Evolutionary conservation across 306 rosid species (phyloP).

Genomic region (Mimosa pudica): DNA sequence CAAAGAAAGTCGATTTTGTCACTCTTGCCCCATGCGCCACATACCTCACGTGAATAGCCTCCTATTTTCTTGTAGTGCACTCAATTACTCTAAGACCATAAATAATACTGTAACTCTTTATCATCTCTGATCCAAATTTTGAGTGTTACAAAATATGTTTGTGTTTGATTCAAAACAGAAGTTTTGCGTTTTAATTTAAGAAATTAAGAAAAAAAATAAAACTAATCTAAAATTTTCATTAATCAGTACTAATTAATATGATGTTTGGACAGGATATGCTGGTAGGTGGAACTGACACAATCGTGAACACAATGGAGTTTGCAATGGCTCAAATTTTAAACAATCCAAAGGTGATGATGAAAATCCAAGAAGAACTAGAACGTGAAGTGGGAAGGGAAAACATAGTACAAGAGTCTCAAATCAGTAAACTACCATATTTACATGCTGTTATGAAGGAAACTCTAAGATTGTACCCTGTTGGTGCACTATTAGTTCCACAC

Average conservation of each 20-base stretch:
- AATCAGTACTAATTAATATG: background rate
- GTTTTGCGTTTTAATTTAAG: too few relatives aligned
- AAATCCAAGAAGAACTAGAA: constrained; percentile 55
- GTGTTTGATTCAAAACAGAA: too few relatives aligned
- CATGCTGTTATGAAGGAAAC: constrained; percentile 73
- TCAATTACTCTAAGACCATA: too few relatives aligned
- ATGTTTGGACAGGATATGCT: constrained; percentile 59
- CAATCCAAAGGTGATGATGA: constrained; percentile 46
- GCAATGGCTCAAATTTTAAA: constrained; percentile 60
- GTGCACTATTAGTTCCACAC: constrained; percentile 63
- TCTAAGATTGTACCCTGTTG: constrained; percentile 56
- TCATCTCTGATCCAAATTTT: too few relatives aligned
- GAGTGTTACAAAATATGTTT: too few relatives aligned
- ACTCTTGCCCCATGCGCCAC: too few relatives aligned
- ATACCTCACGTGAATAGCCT: too few relatives aligned
- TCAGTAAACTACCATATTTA: constrained; percentile 49
- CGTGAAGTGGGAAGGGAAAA: constrained; percentile 47
- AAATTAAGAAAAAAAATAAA: too few relatives aligned
- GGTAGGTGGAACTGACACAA: constrained; percentile 68
- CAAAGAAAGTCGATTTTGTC: too few relatives aligned
- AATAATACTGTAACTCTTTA: too few relatives aligned
- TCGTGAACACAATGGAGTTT: constrained; percentile 65
- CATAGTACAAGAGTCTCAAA: constrained; percentile 63
- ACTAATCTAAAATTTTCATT: background rate
- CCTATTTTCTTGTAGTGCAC: too few relatives aligned